Conservation (phyloP, 257 asterid genomes). For the Penstemon eatonii region DNA sequence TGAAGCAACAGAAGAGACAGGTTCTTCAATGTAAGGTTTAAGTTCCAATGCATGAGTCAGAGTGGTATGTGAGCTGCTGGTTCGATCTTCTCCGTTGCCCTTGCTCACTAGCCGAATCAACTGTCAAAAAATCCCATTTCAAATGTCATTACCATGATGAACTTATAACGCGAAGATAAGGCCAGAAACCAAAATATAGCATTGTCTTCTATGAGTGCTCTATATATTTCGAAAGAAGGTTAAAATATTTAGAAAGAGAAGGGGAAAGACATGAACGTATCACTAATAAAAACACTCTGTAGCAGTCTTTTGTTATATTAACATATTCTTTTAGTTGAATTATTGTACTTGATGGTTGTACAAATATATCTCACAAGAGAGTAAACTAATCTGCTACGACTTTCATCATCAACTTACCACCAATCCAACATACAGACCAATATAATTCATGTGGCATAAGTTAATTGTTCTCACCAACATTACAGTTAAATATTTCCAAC, state of each 20-base stretch:
- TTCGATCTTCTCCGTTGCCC: constrained; percentile 53
- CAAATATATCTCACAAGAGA: constrained; percentile 11
- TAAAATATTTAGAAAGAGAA: neutral
- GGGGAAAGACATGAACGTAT: constrained; percentile 1
- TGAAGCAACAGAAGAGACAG: constrained; percentile 54
- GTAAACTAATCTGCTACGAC: neutral
- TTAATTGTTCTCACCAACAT: no score
- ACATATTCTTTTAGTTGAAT: constrained; percentile 15
- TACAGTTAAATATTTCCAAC: no score
- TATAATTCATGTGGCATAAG: no score
- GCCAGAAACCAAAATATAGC: constrained; percentile 20
- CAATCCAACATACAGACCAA: neutral
- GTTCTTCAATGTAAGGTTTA: constrained; percentile 94
- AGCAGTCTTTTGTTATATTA: constrained; percentile 18
- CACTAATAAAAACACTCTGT: constrained; percentile 15
- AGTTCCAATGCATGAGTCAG: constrained; percentile 82
- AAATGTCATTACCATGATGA: constrained; percentile 26
- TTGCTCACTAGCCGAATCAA: constrained; percentile 79
- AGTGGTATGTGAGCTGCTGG: constrained; percentile 51
- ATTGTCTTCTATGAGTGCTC: constrained; percentile 11
- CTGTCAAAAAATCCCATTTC: constrained; percentile 51
- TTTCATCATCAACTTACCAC: neutral
- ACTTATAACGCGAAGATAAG: constrained; percentile 26
- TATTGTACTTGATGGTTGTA: constrained; percentile 8
- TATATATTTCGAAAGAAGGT: neutral